phyloP scores from a whole-genome alignment of 352 stramenopile species.

The Peronospora tabacina region DNA sequence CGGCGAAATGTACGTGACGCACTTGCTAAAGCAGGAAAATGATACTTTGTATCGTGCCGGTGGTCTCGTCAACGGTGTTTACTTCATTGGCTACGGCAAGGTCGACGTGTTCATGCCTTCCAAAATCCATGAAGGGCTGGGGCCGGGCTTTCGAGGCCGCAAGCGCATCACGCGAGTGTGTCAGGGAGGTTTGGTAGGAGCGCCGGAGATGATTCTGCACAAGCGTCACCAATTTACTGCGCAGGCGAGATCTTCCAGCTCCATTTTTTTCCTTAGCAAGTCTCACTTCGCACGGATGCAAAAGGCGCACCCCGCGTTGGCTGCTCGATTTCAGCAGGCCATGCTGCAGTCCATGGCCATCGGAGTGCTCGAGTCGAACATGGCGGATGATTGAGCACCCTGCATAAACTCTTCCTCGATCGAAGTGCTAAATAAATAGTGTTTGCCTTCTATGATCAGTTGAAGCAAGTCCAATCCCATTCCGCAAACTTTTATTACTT shows the following conservation, averaged over 20 bases:
- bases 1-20: slow-evolving; percentile 65
- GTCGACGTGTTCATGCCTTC: slow-evolving; percentile 81
- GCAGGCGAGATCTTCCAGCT: slow-evolving; percentile 51
- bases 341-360: slow-evolving; percentile 83
- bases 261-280: slow-evolving; percentile 80
- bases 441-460: neutral
- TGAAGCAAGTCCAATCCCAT: slow-evolving; percentile 1
- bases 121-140: slow-evolving; percentile 69
- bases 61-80: slow-evolving; percentile 52
- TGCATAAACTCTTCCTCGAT: slow-evolving; percentile 1
- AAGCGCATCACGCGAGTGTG: slow-evolving; percentile 80
- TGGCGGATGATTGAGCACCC: slow-evolving; percentile 54
- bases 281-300: slow-evolving; percentile 67
- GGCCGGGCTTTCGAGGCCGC: slow-evolving; percentile 62
- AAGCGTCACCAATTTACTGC: slow-evolving; percentile 78
- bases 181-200: slow-evolving; percentile 69
- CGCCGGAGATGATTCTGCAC: slow-evolving; percentile 75
- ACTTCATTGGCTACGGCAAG: slow-evolving; percentile 81
- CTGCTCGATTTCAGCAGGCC: slow-evolving; percentile 72
- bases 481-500: slow-evolving; percentile 25
- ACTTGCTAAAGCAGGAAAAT: slow-evolving; percentile 43
- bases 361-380: slow-evolving; percentile 77
- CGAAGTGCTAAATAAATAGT: slow-evolving; percentile 6
- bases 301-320: slow-evolving; percentile 49
- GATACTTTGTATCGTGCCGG: slow-evolving; percentile 69